Evolutionary conservation across 2,329 filamentous ascomycete genomes (phyloP), one percentile per base, ranked within the genome.

Genomic region (Aspergillus fischeri): DNA sequence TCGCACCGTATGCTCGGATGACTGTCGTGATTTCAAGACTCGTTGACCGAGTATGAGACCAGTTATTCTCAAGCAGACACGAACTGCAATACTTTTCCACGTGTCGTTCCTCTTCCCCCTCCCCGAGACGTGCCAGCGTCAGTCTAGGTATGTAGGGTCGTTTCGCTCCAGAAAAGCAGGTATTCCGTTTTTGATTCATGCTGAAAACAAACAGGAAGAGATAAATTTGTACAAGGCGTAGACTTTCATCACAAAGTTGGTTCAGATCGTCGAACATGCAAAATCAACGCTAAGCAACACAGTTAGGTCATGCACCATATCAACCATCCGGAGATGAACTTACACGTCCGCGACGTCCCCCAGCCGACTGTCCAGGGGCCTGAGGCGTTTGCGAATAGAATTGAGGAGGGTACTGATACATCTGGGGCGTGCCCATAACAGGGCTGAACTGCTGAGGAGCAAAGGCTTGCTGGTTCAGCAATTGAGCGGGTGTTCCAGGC

Each of bases 331-430:
- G 58, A 38, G 60, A 60, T 61, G 57, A 59, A 73, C 80, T 80
- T 74, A 82, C 80, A 66, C 81, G 76, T 75, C 81, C 82, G 68
- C 82, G 79, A 65, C 81, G 78, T 57, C 79, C 79, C 62, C 78
- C 80, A 60, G 70, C 67, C 57, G 74, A 68, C 64, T 80, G 78
- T 61, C 75, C 71, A 65, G 75, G 74, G 53, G 74, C 67, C 49
- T 73, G 66, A 62, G 78, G 77, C 57, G 76, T 66, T 65, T 78
- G 77, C 51, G 72, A 66, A 61, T 79, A 78, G 67, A 77, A 79
- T 60, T 81, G 79, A 64, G 80, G 77, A 62, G 79, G 77, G 67
- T 83, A 83, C 55, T 79, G 79, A 68, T 83, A 83, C 73, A 80
- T 74, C 65, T 77, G 74, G 49, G 70, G 67, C 24, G 68, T 65